phyloP scores from a whole-genome alignment of 306 rosid species.

The Glycine latifolia region DNA sequence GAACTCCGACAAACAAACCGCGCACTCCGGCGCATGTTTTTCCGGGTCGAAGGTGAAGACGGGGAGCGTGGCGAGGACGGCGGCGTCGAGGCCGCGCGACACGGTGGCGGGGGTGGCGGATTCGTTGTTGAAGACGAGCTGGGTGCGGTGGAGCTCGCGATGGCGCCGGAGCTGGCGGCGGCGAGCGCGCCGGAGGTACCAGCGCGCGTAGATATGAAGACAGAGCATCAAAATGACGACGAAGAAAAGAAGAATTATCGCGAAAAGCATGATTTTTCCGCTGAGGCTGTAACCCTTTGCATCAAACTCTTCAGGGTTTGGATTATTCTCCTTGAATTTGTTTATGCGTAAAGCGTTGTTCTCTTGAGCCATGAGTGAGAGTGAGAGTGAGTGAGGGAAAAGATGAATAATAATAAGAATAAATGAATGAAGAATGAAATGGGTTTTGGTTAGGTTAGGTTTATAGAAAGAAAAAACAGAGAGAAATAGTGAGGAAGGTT shows the following conservation, averaged over 20 bases:
- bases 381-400: background rate
- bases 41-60: constrained; percentile 58
- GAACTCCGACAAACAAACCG: constrained; percentile 88
- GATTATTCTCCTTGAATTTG: background rate
- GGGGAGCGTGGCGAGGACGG: constrained; percentile 66
- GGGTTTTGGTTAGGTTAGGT: background rate
- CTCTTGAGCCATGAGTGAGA: background rate
- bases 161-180: constrained; percentile 57
- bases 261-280: constrained; percentile 79
- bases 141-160: constrained; percentile 46
- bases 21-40: constrained; percentile 60
- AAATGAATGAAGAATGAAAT: background rate
- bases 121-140: constrained; percentile 55
- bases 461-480: background rate
- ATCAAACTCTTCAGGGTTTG: background rate
- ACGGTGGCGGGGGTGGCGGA: background rate
- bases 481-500: constrained; percentile 43
- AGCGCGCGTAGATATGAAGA: constrained; percentile 86
- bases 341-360: background rate
- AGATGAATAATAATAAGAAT: background rate
- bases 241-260: constrained; percentile 70
- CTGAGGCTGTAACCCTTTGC: constrained; percentile 51
- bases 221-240: constrained; percentile 70
- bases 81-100: constrained; percentile 65
- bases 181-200: constrained; percentile 70